Percentiles rank a stretch among this genome's conserved stretches.
phyloP scores from a whole-genome alignment of 345 rosid genomes.

The Arabidopsis thaliana region DNA sequence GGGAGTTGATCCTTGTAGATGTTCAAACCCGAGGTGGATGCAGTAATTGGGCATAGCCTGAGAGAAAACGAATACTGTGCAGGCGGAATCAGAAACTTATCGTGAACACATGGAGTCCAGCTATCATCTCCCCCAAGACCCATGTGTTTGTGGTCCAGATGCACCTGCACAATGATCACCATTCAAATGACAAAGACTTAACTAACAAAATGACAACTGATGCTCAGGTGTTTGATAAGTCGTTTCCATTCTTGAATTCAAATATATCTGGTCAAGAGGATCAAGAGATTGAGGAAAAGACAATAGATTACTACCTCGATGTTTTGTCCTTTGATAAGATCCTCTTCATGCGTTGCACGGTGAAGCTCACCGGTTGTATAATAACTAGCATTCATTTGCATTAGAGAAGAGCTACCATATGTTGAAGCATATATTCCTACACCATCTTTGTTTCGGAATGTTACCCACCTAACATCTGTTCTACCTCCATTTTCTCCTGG shows the following conservation, averaged over 20 bases:
- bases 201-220: neutral
- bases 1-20: constrained; percentile 65
- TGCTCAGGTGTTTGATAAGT: neutral
- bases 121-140: constrained; percentile 96
- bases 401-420: constrained; percentile 75
- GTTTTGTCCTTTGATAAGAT: constrained; percentile 66
- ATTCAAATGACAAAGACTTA: neutral
- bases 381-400: constrained; percentile 96
- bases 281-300: constrained; percentile 14
- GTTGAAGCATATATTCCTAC: constrained; percentile 82
- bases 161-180: constrained; percentile 62
- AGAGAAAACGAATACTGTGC: constrained; percentile 71
- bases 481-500: constrained; percentile 94
- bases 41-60: constrained; percentile 67
- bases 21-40: constrained; percentile 56
- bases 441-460: constrained; percentile 71
- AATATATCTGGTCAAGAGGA: neutral
- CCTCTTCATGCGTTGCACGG: constrained; percentile 73
- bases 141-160: constrained; percentile 98
- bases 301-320: constrained; percentile 63
- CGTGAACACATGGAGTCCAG: constrained; percentile 84
- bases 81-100: constrained; percentile 75
- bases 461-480: constrained; percentile 96
- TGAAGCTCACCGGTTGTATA: constrained; percentile 71
- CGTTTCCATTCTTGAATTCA: neutral